Conservation (phyloP, 1,284 basidiomycete genomes). For the Ceratobasidium theobromae region DNA sequence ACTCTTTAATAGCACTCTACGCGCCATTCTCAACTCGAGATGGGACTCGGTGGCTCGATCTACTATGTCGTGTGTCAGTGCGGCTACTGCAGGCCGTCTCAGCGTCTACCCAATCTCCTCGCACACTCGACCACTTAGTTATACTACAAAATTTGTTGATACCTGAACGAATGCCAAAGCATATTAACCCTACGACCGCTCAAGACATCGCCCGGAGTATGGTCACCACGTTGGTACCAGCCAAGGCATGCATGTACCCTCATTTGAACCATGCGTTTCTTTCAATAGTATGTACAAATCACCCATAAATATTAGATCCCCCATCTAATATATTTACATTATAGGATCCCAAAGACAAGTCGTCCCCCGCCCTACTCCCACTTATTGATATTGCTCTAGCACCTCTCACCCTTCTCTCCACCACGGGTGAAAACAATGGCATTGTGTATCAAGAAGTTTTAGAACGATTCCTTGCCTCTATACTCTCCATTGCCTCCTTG, state of each 20-base stretch:
- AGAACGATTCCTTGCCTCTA: constrained; percentile 47
- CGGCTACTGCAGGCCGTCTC: constrained; percentile 57
- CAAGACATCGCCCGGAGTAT: constrained; percentile 47
- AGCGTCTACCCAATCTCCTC: constrained; percentile 51
- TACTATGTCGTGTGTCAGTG: constrained; percentile 54
- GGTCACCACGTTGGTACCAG: constrained; percentile 47
- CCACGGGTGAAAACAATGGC: constrained; percentile 1
- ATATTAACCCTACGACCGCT: constrained; percentile 45
- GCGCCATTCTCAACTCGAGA: constrained; percentile 46
- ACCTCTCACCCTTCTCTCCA: constrained; percentile 39
- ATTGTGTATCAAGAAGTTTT: constrained; percentile 33
- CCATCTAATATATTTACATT: neutral
- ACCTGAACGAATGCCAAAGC: constrained; percentile 16
- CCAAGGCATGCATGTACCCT: constrained; percentile 39
- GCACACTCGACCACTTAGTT: constrained; percentile 5
- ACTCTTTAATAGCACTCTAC: constrained; percentile 48
- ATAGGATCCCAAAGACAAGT: constrained; percentile 34
- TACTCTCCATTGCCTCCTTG: constrained; percentile 64
- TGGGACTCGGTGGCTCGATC: constrained; percentile 55
- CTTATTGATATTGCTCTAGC: constrained; percentile 48
- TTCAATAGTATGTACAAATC: constrained; percentile 35
- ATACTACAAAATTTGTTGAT: constrained; percentile 17
- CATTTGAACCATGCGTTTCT: constrained; percentile 34
- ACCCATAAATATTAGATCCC: constrained; percentile 1
- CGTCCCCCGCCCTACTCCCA: constrained; percentile 47